phyloP scores from a whole-genome alignment of 2,329 filamentous ascomycete genomes.

The Aspergillaceae sp. region DNA sequence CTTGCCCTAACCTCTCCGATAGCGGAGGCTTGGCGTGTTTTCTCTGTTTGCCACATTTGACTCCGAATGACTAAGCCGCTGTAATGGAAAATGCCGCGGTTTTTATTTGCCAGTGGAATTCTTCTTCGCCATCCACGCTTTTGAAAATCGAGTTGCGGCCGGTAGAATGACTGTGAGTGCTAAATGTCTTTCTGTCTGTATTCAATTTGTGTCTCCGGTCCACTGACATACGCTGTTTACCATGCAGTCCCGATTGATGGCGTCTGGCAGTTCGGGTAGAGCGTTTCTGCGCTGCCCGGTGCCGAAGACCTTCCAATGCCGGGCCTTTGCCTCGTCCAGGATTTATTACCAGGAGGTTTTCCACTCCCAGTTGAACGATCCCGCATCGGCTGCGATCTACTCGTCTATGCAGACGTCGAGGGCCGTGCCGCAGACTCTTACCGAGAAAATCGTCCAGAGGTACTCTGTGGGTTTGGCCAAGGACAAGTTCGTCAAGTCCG shows the following conservation, averaged over 20 bases:
- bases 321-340: slow-evolving; percentile 22
- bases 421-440: slow-evolving; percentile 62
- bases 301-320: slow-evolving; percentile 17
- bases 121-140: slow-evolving; percentile 2
- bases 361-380: slow-evolving; percentile 54
- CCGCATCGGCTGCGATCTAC: slow-evolving; percentile 61
- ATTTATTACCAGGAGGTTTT: slow-evolving; percentile 46
- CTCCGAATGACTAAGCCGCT: slow-evolving; percentile 1
- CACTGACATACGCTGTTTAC: background rate
- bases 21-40: slow-evolving; percentile 8
- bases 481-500: slow-evolving; percentile 65
- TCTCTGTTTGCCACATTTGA: slow-evolving; percentile 1
- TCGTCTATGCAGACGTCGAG: slow-evolving; percentile 58
- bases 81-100: slow-evolving; percentile 8
- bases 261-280: slow-evolving; percentile 11
- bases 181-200: background rate
- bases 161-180: slow-evolving; percentile 9
- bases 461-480: slow-evolving; percentile 67
- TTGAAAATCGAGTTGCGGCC: background rate
- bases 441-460: slow-evolving; percentile 84
- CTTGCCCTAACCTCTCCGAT: slow-evolving; percentile 4
- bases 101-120: slow-evolving; percentile 8
- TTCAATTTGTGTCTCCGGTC: background rate
- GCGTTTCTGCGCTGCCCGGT: slow-evolving; percentile 15
- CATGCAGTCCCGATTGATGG: slow-evolving; percentile 14